A percentile compares a stretch with the other conserved stretches of the same genome.
Evolutionary conservation across 202 grass and related monocot genomes (phyloP).

Genomic region (Panicum virgatum): DNA sequence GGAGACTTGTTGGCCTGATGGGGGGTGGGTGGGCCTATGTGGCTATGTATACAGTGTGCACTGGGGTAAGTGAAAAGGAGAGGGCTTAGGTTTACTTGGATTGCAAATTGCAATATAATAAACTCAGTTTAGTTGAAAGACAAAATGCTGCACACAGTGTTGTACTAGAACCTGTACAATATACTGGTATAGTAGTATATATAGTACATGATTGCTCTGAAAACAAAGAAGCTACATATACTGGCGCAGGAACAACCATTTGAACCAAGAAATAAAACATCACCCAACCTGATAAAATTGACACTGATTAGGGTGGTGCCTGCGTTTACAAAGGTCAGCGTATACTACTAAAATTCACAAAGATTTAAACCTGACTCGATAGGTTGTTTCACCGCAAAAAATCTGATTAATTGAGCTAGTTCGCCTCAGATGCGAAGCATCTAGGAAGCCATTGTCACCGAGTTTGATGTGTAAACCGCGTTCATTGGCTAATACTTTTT

Average conservation of each 20-base stretch:
- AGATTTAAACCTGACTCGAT: too few relatives aligned
- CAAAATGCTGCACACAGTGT: neutral
- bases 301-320: too few relatives aligned
- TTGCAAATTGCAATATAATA: neutral
- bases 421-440: too few relatives aligned
- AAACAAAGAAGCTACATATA: neutral
- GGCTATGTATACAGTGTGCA: conserved; percentile 8
- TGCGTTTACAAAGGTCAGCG: too few relatives aligned
- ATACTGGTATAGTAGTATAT: neutral
- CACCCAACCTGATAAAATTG: neutral
- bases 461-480: too few relatives aligned
- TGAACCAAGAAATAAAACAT: neutral
- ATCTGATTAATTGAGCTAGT: too few relatives aligned
- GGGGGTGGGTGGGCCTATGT: neutral
- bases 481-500: too few relatives aligned
- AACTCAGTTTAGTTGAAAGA: neutral
- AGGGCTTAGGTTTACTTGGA: neutral
- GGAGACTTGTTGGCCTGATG: neutral
- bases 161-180: neutral
- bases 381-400: too few relatives aligned
- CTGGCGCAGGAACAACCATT: neutral
- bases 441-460: too few relatives aligned
- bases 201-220: neutral
- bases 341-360: too few relatives aligned
- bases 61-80: neutral